Evolutionary conservation across 2,329 filamentous ascomycete species (phyloP), one percentile per base, ranked within the genome.

Genomic region (Berkeleyomyces rouxiae): DNA sequence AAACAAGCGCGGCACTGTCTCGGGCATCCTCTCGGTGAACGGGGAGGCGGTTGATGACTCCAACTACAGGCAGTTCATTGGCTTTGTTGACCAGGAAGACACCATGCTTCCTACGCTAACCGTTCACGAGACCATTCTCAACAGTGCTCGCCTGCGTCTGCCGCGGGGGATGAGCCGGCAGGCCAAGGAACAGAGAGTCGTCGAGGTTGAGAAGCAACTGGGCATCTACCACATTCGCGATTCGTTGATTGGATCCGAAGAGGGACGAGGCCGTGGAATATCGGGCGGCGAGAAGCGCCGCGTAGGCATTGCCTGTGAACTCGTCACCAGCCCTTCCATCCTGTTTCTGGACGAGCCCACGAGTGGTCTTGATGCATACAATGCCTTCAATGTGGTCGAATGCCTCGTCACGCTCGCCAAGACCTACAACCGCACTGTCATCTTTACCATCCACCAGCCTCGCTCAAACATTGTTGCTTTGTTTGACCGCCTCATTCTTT

Each of bases 401-500:
- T 97, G 91, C 69, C 80, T 99, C 7, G 92, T 97, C 46, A 96
- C 87, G 1, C 76, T 99, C 53, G 93, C 95, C 60, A 96, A 96
- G 77, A 93, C 85, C 49, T 99, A 97, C 76, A 95, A 96, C 75
- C 83, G 95, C 65, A 99, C 95, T 0, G 90, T 99, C 62, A 87
- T 99, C 66, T 96, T 99, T 75, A 99, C 93, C 11, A 99, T 99
- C 67, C 93, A 99, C 72, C 93, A 99, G 70, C 93, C 93, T 44
- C 84, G 95, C 67, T 99, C 93, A 9, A 99, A 99, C 73, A 99
- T 99, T 70, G 93, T 97, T 31, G 93, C 93, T 7, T 80, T 99
- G 2, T 99, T 99, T 70, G 93, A 99, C 71, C 85, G 92, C 63
- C 79, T 99, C n/a, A 80, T 99, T 61, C 82, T 99, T 11, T 78